Conservation (phyloP, 2,329 filamentous ascomycete species). For the Aspergillus awamori region DNA sequence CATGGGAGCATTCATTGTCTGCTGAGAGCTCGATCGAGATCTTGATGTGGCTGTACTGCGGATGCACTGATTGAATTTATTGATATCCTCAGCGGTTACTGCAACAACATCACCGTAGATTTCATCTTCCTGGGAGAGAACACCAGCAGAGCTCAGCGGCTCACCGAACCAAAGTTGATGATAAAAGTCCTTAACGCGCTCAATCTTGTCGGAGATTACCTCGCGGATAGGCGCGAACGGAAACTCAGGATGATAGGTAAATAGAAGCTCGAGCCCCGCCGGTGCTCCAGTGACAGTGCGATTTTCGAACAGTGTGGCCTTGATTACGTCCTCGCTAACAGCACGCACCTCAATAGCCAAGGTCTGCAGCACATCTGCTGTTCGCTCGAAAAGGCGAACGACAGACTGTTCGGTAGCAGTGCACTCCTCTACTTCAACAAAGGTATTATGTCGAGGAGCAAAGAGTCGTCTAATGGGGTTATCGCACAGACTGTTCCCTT, state of each 20-base stretch:
- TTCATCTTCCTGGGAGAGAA: neutral
- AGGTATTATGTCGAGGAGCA: neutral
- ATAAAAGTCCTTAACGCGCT: slow-evolving; percentile 2
- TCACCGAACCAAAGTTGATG: slow-evolving; percentile 1
- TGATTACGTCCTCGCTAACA: neutral
- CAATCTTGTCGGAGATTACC: neutral
- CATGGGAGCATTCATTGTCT: neutral
- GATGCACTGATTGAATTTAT: neutral
- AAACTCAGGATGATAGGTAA: neutral
- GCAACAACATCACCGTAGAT: neutral
- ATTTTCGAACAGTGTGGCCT: neutral
- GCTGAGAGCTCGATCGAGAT: neutral
- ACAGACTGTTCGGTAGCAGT: neutral
- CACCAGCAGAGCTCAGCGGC: neutral
- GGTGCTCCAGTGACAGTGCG: neutral
- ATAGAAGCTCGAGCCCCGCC: neutral
- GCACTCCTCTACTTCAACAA: slow-evolving; percentile 4
- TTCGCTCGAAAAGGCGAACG: neutral
- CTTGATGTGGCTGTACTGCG: neutral
- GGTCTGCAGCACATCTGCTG: neutral
- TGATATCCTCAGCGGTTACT: neutral
- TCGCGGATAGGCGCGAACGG: neutral
- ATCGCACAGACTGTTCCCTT: neutral
- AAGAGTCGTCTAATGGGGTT: slow-evolving; percentile 7
- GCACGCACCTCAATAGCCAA: neutral